Percentiles rank a stretch among this genome's conserved stretches.
phyloP scores from a whole-genome alignment of 768 basidiomycete genomes.

The Lentinula lateritia region DNA sequence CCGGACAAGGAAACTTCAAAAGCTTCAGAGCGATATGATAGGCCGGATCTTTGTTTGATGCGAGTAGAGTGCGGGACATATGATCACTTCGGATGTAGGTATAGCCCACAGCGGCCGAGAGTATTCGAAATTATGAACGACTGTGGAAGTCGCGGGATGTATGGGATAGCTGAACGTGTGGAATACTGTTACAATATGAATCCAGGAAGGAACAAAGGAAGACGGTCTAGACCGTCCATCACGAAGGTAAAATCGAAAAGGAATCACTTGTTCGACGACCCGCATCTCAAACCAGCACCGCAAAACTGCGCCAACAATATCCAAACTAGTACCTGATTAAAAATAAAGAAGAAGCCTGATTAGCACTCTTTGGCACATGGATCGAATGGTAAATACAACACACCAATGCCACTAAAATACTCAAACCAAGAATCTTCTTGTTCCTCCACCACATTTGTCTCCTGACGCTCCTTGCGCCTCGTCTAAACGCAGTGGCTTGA shows the following conservation, averaged over 20 bases:
- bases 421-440: slow-evolving; percentile 60
- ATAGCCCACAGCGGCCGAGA: background rate
- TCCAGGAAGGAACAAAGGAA: background rate
- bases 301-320: slow-evolving; percentile 87
- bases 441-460: slow-evolving; percentile 92
- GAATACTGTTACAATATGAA: background rate
- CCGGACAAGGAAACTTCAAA: background rate
- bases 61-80: background rate
- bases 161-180: background rate
- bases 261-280: slow-evolving; percentile 15
- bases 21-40: slow-evolving; percentile 6
- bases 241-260: background rate
- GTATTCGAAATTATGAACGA: background rate
- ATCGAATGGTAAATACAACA: slow-evolving; percentile 17
- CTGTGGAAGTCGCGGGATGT: background rate
- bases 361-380: background rate
- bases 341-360: background rate
- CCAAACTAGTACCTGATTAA: slow-evolving; percentile 33
- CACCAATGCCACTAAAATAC: slow-evolving; percentile 67
- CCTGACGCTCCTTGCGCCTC: slow-evolving; percentile 79
- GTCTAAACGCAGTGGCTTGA: slow-evolving; percentile 88
- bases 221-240: background rate
- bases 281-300: slow-evolving; percentile 72
- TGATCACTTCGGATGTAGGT: background rate
- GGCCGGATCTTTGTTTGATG: slow-evolving; percentile 12